Evolutionary conservation across 2,329 filamentous ascomycete genomes (phyloP).

Genomic region (Penicillium sp.): DNA sequence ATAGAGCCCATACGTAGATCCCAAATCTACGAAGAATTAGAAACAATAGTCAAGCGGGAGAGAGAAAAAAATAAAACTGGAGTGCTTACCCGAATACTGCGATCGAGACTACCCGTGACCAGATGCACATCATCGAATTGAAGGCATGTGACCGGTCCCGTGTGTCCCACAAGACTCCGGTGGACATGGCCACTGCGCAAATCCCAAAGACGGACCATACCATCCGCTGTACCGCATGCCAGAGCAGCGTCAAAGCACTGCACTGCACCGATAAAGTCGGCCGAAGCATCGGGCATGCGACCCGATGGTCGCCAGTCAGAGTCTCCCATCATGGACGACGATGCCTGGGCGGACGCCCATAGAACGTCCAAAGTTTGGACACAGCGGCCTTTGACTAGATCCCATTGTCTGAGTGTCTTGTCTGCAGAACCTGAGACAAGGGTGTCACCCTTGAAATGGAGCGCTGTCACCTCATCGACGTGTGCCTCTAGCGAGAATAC

Average conservation of each 20-base stretch:
- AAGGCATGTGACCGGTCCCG: slow-evolving; percentile 85
- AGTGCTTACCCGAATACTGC: slow-evolving; percentile 81
- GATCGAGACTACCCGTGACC: slow-evolving; percentile 87
- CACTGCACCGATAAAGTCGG: slow-evolving; percentile 90
- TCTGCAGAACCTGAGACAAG: slow-evolving; percentile 94
- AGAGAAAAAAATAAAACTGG: background rate
- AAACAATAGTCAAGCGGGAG: background rate
- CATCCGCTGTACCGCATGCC: slow-evolving; percentile 93
- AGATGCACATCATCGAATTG: slow-evolving; percentile 96
- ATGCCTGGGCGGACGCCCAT: slow-evolving; percentile 93
- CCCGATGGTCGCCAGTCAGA: slow-evolving; percentile 67
- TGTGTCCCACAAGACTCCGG: slow-evolving; percentile 90
- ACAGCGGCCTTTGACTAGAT: slow-evolving; percentile 93
- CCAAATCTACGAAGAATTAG: slow-evolving; percentile 71
- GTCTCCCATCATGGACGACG: slow-evolving; percentile 62
- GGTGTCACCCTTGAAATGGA: slow-evolving; percentile 85
- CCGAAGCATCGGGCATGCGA: slow-evolving; percentile 63
- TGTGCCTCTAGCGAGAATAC: slow-evolving; percentile 88
- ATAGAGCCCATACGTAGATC: slow-evolving; percentile 95
- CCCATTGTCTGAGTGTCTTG: slow-evolving; percentile 97
- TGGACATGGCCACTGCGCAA: slow-evolving; percentile 95
- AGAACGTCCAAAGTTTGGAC: slow-evolving; percentile 96
- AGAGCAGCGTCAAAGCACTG: slow-evolving; percentile 96
- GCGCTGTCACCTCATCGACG: slow-evolving; percentile 88
- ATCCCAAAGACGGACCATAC: slow-evolving; percentile 97